These are phyloP conservation scores for Annulohypoxylon bovei DNA, from an alignment of 495 filamentous ascomycete species.

Conservation along the genomic window DNA sequence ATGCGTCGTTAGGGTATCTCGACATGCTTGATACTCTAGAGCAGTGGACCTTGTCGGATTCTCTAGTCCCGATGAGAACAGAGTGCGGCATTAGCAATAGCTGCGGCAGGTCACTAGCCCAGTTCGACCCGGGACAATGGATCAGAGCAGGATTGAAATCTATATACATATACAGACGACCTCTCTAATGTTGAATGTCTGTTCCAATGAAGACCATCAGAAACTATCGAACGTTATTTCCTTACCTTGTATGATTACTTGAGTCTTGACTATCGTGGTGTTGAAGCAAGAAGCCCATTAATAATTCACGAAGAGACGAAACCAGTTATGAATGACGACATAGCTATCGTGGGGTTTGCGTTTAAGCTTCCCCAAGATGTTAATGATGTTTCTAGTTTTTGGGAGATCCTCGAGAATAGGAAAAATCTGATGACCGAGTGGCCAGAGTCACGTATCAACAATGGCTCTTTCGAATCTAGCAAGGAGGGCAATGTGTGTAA, in stretches of 20 bases:
- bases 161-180: constrained; percentile 2
- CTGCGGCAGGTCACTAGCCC: not conserved
- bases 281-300: not conserved
- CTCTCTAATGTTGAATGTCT: constrained; percentile 1
- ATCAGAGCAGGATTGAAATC: not conserved
- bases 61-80: not conserved
- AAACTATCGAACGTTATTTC: not conserved
- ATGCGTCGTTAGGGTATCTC: constrained; percentile 4
- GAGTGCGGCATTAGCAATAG: not conserved
- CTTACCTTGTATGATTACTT: constrained; percentile 7
- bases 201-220: not conserved
- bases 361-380: constrained; percentile 51
- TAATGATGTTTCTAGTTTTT: constrained; percentile 46
- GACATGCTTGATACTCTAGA: not conserved
- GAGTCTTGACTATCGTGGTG: not conserved
- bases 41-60: constrained; percentile 7
- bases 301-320: not conserved
- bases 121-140: constrained; percentile 6
- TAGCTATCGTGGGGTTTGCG: constrained; percentile 53
- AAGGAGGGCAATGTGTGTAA: constrained; percentile 12
- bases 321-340: constrained; percentile 20
- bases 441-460: constrained; percentile 45
- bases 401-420: constrained; percentile 47
- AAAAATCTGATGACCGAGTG: constrained; percentile 51
- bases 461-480: constrained; percentile 38